Conservation (phyloP, 371 early-diverging fungal species). For the Mortierella sp. region DNA sequence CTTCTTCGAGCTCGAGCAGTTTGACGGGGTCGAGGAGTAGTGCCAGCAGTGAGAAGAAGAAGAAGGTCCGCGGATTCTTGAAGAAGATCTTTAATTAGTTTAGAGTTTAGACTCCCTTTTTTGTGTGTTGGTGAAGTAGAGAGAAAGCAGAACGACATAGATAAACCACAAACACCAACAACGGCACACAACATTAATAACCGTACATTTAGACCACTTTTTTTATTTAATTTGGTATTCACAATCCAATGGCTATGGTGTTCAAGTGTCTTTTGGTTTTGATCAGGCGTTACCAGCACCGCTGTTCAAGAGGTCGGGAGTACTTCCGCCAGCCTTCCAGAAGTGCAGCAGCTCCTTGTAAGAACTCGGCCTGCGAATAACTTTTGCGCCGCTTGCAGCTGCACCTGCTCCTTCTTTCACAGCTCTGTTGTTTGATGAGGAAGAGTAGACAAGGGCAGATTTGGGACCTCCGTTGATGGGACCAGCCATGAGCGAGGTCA, state of each 20-base stretch:
- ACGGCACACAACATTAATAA: neutral
- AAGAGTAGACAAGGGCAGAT: neutral
- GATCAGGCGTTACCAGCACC: too few species aligned
- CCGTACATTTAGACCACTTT: too few species aligned
- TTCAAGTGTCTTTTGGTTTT: too few species aligned
- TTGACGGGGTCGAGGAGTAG: constrained; percentile 30
- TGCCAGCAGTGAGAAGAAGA: constrained; percentile 40
- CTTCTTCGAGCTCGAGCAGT: constrained; percentile 18
- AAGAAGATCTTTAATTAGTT: constrained; percentile 54
- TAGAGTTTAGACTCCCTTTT: neutral
- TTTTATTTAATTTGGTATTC: neutral
- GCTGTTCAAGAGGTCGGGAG: constrained; percentile 30
- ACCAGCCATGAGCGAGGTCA: neutral
- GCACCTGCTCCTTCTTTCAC: neutral
- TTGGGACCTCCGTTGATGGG: neutral
- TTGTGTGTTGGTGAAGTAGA: neutral
- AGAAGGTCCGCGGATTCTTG: constrained; percentile 53
- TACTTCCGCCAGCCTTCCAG: constrained; percentile 49
- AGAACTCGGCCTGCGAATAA: constrained; percentile 32
- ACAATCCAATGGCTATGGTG: neutral
- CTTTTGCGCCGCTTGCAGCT: neutral
- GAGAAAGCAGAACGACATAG: neutral
- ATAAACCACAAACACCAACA: neutral
- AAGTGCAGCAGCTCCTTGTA: constrained; percentile 49
- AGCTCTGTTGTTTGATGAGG: neutral